Evolutionary conservation across 2,329 filamentous ascomycete species (phyloP).

Genomic region (Leptoxyphium fumago): DNA sequence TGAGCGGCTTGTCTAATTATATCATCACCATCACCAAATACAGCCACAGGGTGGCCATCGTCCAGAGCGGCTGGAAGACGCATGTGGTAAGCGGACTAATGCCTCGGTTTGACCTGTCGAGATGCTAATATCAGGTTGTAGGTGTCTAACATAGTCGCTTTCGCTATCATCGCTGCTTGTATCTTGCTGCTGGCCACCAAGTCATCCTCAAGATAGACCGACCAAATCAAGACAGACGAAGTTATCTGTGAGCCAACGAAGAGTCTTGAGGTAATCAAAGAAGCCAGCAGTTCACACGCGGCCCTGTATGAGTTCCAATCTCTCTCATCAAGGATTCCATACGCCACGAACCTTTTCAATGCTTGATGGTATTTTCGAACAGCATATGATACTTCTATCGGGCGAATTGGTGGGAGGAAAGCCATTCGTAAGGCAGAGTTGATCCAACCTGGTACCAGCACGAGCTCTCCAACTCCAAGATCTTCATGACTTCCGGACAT

Average conservation of each 20-base stretch:
- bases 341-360: background rate
- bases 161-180: constrained; percentile 51
- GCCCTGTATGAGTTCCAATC: too few species aligned
- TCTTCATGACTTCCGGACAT: background rate
- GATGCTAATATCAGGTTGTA: constrained; percentile 16
- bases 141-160: constrained; percentile 48
- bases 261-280: too few species aligned
- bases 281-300: too few species aligned
- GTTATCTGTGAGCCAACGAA: background rate
- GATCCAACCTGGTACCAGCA: background rate
- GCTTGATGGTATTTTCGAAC: background rate
- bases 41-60: constrained; percentile 60
- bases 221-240: background rate
- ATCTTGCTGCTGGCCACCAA: constrained; percentile 42
- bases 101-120: background rate
- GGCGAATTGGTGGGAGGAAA: background rate
- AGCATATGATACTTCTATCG: background rate
- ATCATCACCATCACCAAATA: constrained; percentile 73
- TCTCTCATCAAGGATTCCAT: background rate
- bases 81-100: constrained; percentile 47
- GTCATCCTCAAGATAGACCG: constrained; percentile 2
- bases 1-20: constrained; percentile 72
- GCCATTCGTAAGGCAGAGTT: background rate
- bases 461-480: background rate
- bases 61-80: constrained; percentile 89